A percentile compares a stretch with the other conserved stretches of the same genome.
These are phyloP conservation scores for Pterulicium gracile DNA, from an alignment of 1,284 basidiomycete species.

Conservation along the genomic window DNA sequence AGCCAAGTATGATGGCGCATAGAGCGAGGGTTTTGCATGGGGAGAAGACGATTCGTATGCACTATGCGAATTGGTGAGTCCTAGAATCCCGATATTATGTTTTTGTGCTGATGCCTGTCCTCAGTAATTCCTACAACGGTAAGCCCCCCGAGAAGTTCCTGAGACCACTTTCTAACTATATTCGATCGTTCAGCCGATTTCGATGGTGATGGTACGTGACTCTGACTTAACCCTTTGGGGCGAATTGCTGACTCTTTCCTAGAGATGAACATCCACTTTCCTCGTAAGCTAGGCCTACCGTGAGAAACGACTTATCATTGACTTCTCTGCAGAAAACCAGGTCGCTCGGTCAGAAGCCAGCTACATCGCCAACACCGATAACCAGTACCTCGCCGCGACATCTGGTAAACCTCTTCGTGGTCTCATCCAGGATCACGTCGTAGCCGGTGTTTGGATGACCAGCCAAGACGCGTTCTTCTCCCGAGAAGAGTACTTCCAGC, in stretches of 20 bases:
- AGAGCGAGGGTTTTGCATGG: conserved; percentile 87
- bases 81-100: conserved; percentile 2
- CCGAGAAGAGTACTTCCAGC: conserved; percentile 93
- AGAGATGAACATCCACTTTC: conserved; percentile 99
- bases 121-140: conserved; percentile 97
- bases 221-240: conserved; percentile 5
- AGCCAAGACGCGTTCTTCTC: conserved; percentile 92
- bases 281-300: conserved; percentile 80
- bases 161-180: no score
- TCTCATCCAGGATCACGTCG: conserved; percentile 98
- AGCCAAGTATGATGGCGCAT: conserved; percentile 99
- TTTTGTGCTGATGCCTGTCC: conserved; percentile 7
- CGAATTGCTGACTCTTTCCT: conserved; percentile 9
- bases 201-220: conserved; percentile 81
- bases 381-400: conserved; percentile 97
- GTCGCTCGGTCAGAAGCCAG: conserved; percentile 90
- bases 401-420: conserved; percentile 97
- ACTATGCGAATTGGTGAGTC: conserved; percentile 94
- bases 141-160: no score
- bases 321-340: conserved; percentile 58
- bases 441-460: conserved; percentile 99
- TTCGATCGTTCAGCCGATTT: conserved; percentile 95
- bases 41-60: conserved; percentile 99
- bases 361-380: conserved; percentile 96
- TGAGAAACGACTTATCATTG: conserved; percentile 6